These are phyloP conservation scores for Phialemonium atrogriseum DNA, from an alignment of 2,329 filamentous ascomycete genomes.

Conservation along the genomic window DNA sequence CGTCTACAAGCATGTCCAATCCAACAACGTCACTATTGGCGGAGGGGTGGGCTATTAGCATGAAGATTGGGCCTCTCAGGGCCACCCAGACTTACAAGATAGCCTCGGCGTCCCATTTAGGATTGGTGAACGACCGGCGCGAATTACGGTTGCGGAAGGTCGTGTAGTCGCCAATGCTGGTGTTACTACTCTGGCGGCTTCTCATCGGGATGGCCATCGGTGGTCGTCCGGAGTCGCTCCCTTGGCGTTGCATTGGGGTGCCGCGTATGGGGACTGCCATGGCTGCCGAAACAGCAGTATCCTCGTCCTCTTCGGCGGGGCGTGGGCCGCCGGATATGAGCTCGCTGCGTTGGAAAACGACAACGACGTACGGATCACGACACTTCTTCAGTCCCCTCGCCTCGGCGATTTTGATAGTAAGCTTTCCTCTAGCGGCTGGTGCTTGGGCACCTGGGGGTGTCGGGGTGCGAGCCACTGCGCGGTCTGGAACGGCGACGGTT, in stretches of 20 bases:
- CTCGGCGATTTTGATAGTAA: constrained; percentile 82
- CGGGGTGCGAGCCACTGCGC: constrained; percentile 46
- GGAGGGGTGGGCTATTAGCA: background rate
- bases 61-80: too few relatives aligned
- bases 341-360: constrained; percentile 93
- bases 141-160: constrained; percentile 51
- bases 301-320: constrained; percentile 52
- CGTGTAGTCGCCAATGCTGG: constrained; percentile 63
- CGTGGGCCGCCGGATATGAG: constrained; percentile 84
- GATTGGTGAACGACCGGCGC: constrained; percentile 61
- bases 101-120: constrained; percentile 92
- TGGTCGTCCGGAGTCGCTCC: constrained; percentile 72
- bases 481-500: constrained; percentile 29
- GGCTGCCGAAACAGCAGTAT: constrained; percentile 25
- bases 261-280: constrained; percentile 35
- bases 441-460: constrained; percentile 50
- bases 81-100: constrained; percentile 72
- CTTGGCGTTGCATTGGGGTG: constrained; percentile 54
- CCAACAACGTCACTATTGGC: constrained; percentile 76
- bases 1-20: constrained; percentile 79
- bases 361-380: constrained; percentile 89
- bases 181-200: constrained; percentile 93
- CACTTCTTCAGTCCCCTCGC: constrained; percentile 74
- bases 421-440: constrained; percentile 71
- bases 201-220: constrained; percentile 94